Evolutionary conservation across 768 basidiomycete species (phyloP), one percentile per base, ranked within the genome.

Genomic region (Multifurca ochricompacta): DNA sequence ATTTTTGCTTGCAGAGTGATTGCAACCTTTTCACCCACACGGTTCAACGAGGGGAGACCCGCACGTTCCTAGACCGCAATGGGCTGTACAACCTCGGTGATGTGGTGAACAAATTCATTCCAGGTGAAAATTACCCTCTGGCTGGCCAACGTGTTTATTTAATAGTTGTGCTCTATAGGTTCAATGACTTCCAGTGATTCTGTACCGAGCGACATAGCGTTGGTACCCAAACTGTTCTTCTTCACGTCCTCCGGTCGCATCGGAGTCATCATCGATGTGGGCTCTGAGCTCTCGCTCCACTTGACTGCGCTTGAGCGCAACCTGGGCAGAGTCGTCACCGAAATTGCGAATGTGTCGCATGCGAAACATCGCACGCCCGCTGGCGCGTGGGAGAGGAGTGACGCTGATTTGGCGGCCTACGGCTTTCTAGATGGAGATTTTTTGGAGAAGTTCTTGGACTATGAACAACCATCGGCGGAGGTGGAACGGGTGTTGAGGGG

Each of bases 351-450:
- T 1, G 64, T 74, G 16, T 75, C 73, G 32, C 88, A 90, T 59
- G 71, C 82, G 14, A 77, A 72, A 87, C 90, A 64, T 55, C 77
- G 91, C 48, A 74, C 86, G 0, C 89, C 90, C 0, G 80, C 79
- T 59, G 79, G 72, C 35, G 70, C 71, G 0, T 65, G 70, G 21
- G 81, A 84, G 6, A 72, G 74, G 21, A 81, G 76, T 45, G 85
- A 88, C 61, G 72, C 76, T 7, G 78, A 83, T 30, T 62, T 68
- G 25, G 61, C 75, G 1, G 76, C 85, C 1, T 76, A 74, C 36
- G 91, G 91, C 14, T 92, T 96, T 74, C 72, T 96, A 27, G 92
- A 96, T 57, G 93, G 92, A 1, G 86, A 90, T 64, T 87, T 92
- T 59, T 65, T 96, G 18, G 88, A 93, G 67, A 69, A 72, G 18